Evolutionary conservation across 2,329 filamentous ascomycete genomes (phyloP), one percentile per base, ranked within the genome.

Genomic region (Alternaria brassicicola): DNA sequence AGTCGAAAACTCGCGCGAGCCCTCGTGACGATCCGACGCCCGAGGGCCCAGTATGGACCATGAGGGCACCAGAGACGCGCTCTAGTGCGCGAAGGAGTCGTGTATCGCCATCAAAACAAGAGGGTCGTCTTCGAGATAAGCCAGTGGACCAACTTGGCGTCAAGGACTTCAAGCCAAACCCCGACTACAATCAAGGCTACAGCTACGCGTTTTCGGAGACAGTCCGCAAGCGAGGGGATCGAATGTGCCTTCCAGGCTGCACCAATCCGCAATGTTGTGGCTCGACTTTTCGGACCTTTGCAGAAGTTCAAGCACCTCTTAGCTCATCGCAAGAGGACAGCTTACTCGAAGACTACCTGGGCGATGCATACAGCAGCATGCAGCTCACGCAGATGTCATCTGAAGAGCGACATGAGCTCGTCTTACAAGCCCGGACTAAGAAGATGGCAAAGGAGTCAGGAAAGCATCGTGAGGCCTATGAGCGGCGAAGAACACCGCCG

Each of bases 121-220:
- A 61, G 19, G 42, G 28, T 7, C 65, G 57, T 21, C 68, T 76
- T n/a, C 86, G 92, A 47, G 74, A 81, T 9, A 86, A 83, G 49
- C 84, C 87, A 0, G 63, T 87, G 3, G 78, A 82, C 0, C 79
- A 84, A 31, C 82, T 96, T 12, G 79, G 79, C 13, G 79, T 89
- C 1, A 85, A 86, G 12, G 89, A 96, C 76, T 97, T 97, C 81
- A 94, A 89, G 73, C 82, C 95, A 67, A 96, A 97, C 63, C 88
- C 91, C 0, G 79, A 81, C 4, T 84, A 82, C 65, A 94, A 93
- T 63, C 84, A 89, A 39, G 90, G 91, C 2, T 80, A 87, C 41
- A 84, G 88, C 52, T 92, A 86, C 75, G 91, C 92, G 10, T 96
- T 87, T 72, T 81, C 84, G 1, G 89, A 94, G 57, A 88, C 93